Evolutionary conservation across 805 yeast genomes (phyloP).

Genomic region (Ogataea populi-albae): DNA sequence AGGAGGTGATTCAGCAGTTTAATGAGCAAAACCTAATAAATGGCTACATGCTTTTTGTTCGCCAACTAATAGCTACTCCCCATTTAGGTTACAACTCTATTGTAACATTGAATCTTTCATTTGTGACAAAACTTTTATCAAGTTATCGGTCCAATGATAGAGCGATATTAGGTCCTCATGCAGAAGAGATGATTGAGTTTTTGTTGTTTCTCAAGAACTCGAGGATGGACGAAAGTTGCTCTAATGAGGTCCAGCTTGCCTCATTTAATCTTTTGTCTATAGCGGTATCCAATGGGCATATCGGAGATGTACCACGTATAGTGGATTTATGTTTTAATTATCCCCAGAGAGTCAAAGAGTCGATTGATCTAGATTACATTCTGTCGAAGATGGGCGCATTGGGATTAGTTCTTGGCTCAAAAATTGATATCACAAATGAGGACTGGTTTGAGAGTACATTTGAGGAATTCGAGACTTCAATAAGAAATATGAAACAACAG

Average conservation of each 20-base stretch:
- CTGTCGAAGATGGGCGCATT: not conserved
- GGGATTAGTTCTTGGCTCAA: slow-evolving; percentile 9
- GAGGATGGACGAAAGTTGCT: not conserved
- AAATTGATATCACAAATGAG: slow-evolving; percentile 2
- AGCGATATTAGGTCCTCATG: too few relatives aligned
- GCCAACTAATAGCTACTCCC: too few relatives aligned
- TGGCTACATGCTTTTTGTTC: too few relatives aligned
- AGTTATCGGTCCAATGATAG: too few relatives aligned
- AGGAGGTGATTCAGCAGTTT: not conserved
- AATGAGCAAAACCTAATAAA: not conserved
- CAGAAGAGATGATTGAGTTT: too few relatives aligned
- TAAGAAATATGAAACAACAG: slow-evolving; percentile 7
- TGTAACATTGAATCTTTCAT: not conserved
- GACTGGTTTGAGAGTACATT: slow-evolving; percentile 13
- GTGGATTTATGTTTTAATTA: too few relatives aligned
- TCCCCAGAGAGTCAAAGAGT: too few relatives aligned
- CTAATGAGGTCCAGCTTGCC: not conserved
- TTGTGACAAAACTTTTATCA: not conserved
- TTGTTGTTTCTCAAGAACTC: too few relatives aligned
- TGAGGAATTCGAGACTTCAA: slow-evolving; percentile 9
- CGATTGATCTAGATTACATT: not conserved
- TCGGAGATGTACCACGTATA: too few relatives aligned
- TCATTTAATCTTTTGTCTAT: not conserved
- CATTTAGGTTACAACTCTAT: too few relatives aligned
- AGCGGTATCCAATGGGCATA: too few relatives aligned